A percentile compares a stretch with the other conserved stretches of the same genome.
phyloP scores from a whole-genome alignment of 352 stramenopile species.

The Phytophthora agathidicida region DNA sequence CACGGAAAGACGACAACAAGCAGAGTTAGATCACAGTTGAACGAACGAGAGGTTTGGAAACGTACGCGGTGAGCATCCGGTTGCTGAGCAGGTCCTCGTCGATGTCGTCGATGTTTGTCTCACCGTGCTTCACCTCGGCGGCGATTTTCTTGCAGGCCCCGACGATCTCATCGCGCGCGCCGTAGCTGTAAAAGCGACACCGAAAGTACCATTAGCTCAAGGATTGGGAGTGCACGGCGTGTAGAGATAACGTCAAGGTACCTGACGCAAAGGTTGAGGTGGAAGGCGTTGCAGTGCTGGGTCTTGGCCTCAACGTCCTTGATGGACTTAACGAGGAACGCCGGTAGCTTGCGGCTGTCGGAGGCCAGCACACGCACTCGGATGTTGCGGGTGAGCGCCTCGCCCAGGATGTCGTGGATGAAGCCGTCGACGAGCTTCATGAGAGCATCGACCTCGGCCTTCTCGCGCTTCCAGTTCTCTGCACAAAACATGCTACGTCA shows the following conservation, averaged over 20 bases:
- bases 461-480: slow-evolving; percentile 95
- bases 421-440: slow-evolving; percentile 97
- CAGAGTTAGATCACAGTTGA: slow-evolving; percentile 14
- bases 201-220: slow-evolving; percentile 21
- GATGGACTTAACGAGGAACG: slow-evolving; percentile 66
- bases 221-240: not conserved
- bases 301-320: slow-evolving; percentile 89
- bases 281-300: slow-evolving; percentile 76
- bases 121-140: slow-evolving; percentile 75
- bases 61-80: slow-evolving; percentile 80
- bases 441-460: slow-evolving; percentile 86
- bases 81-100: slow-evolving; percentile 77
- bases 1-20: slow-evolving; percentile 10
- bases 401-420: slow-evolving; percentile 89
- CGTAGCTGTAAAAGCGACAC: slow-evolving; percentile 85
- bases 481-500: slow-evolving; percentile 14
- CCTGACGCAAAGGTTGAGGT: slow-evolving; percentile 86
- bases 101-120: slow-evolving; percentile 69
- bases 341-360: slow-evolving; percentile 68
- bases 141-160: slow-evolving; percentile 90
- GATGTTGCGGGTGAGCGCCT: slow-evolving; percentile 91
- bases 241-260: slow-evolving; percentile 7
- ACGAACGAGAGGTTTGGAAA: slow-evolving; percentile 16
- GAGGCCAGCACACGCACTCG: slow-evolving; percentile 91
- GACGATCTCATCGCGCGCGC: slow-evolving; percentile 94